phyloP scores from a whole-genome alignment of 768 basidiomycete genomes.

The Kwoniella pini region DNA sequence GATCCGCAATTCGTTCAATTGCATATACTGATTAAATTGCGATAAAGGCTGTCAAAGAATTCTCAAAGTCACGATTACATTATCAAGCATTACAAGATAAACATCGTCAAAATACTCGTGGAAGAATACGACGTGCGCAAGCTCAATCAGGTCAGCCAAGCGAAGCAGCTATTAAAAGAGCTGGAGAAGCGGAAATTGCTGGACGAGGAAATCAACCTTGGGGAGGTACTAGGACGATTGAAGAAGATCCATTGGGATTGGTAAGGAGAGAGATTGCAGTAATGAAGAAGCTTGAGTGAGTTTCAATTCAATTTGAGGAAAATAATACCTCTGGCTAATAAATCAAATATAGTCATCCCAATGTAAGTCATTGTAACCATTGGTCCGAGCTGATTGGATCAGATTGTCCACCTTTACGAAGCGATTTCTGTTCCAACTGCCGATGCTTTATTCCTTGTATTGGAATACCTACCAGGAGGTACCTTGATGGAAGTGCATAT shows the following conservation, averaged over 20 bases:
- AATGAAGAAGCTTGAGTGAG: conserved; percentile 56
- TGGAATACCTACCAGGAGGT: conserved; percentile 55
- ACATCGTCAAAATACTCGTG: conserved; percentile 36
- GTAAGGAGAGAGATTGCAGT: conserved; percentile 54
- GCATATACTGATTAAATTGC: background rate
- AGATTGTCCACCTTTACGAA: conserved; percentile 55
- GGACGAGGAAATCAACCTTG: conserved; percentile 20
- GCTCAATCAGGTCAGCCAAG: background rate
- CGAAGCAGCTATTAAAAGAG: background rate
- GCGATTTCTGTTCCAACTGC: conserved; percentile 54
- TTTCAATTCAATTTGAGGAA: too few species aligned
- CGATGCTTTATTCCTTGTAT: conserved; percentile 54
- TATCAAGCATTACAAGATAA: conserved; percentile 43
- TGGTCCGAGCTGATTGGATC: background rate
- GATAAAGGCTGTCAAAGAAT: conserved; percentile 55
- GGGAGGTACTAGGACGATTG: conserved; percentile 22
- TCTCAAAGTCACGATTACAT: conserved; percentile 53
- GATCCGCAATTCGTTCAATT: background rate
- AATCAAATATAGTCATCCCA: conserved; percentile 47
- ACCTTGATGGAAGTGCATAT: conserved; percentile 49
- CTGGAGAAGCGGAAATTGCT: conserved; percentile 10
- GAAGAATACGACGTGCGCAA: conserved; percentile 10
- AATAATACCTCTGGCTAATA: conserved; percentile 26
- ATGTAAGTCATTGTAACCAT: conserved; percentile 34
- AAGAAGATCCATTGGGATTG: conserved; percentile 49